Percentiles rank a stretch among this genome's conserved stretches.
Conservation (phyloP, 164 flowering plant species). For the Vitis vinifera region DNA sequence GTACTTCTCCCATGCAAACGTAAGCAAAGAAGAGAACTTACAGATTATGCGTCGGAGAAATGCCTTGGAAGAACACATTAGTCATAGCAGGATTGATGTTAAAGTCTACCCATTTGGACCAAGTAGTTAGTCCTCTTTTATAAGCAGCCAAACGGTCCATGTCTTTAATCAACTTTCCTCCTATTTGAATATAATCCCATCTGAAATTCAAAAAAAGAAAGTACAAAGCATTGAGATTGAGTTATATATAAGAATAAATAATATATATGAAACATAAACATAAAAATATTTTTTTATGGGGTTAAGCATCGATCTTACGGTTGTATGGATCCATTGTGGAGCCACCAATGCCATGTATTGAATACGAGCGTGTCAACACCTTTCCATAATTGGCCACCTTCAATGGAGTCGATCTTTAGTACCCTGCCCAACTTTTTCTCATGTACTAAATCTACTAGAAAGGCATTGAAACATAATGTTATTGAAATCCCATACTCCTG, state of each 20-base stretch:
- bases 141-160: slow-evolving; percentile 37
- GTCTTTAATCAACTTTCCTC: slow-evolving; percentile 22
- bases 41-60: slow-evolving; percentile 42
- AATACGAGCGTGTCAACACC: slow-evolving; percentile 23
- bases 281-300: not conserved
- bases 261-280: too few relatives aligned
- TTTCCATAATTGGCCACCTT: slow-evolving; percentile 13
- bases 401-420: slow-evolving; percentile 19
- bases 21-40: slow-evolving; percentile 12
- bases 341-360: slow-evolving; percentile 42
- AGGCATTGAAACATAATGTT: slow-evolving; percentile 10
- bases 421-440: slow-evolving; percentile 14
- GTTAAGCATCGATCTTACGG: not conserved
- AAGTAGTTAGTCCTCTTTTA: slow-evolving; percentile 30
- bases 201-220: slow-evolving; percentile 12
- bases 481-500: slow-evolving; percentile 23
- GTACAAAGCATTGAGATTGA: too few relatives aligned
- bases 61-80: slow-evolving; percentile 38
- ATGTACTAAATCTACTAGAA: slow-evolving; percentile 19
- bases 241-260: too few relatives aligned
- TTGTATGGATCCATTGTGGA: not conserved
- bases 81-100: slow-evolving; percentile 33
- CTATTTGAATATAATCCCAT: slow-evolving; percentile 34
- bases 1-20: too few relatives aligned
- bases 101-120: slow-evolving; percentile 39